Conservation (phyloP, 2,329 filamentous ascomycete species). For the Helminthosporium solani region DNA sequence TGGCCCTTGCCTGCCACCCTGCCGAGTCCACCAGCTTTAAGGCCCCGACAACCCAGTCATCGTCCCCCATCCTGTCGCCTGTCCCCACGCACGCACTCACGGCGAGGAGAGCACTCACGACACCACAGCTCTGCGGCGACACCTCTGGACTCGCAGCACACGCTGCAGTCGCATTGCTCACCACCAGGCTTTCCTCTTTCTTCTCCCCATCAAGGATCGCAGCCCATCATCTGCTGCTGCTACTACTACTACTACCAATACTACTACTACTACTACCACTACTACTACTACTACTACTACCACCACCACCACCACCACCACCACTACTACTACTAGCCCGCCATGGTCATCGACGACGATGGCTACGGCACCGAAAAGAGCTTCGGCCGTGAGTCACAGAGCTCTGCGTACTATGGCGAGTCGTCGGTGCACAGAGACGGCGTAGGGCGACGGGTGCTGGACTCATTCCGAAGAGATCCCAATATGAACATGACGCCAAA, state of each 20-base stretch:
- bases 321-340: constrained; percentile 10
- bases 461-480: constrained; percentile 44
- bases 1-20: background rate
- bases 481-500: constrained; percentile 48
- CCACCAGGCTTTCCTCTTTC: too few relatives aligned
- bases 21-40: background rate
- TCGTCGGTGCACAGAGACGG: constrained; percentile 35
- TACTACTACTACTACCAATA: too few relatives aligned
- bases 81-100: background rate
- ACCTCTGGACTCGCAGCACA: constrained; percentile 21
- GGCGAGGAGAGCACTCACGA: constrained; percentile 1
- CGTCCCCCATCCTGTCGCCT: background rate
- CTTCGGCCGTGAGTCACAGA: constrained; percentile 38
- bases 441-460: constrained; percentile 45
- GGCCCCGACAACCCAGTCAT: background rate
- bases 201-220: too few relatives aligned
- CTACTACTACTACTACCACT: too few relatives aligned
- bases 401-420: constrained; percentile 42
- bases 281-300: too few relatives aligned
- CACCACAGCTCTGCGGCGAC: constrained; percentile 15
- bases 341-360: constrained; percentile 38
- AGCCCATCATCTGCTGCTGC: too few relatives aligned
- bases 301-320: too few relatives aligned
- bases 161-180: too few relatives aligned
- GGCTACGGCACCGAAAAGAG: constrained; percentile 43